Evolutionary conservation across 2,329 filamentous ascomycete genomes (phyloP), one percentile per base, ranked within the genome.

Genomic region (Calonectria hongkongensis): DNA sequence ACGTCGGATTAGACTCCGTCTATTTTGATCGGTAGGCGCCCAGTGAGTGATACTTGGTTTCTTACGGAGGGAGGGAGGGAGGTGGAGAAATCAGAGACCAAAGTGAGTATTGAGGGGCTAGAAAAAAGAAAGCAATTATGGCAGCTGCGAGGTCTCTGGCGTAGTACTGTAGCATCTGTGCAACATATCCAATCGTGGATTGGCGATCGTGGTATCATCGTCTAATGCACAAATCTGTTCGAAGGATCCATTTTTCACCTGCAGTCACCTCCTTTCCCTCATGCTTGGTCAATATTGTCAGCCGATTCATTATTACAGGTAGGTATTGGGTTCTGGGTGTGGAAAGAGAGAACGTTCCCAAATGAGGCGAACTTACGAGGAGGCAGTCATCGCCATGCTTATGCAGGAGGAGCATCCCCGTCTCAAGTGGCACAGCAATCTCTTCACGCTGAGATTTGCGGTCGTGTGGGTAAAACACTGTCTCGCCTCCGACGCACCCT

Each of bases 221-320:
- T 75, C 84, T 88, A 16, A 95, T 88, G 79, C 93, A 95, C 50
- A 98, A 84, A 86, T 98, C 96, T 74, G 94, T 97, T 76, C 95
- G 88, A 72, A 98, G 89, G 72, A 98, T 92, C 95, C 95, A 98
- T 84, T 98, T 98, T 85, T 98, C 95, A 12, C 95, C 95, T 50
- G 89, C 88, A 1, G 86, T 89, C 0, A 98, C 95, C 81, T 97
- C 92, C 70, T 91, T 89, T 0, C 95, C 95, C 84, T 98, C 95
- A 83, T 98, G 96, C 89, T 92, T 72, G 45, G 45, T 66, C 50
- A 51, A 54, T 62, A 60, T 16, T 91, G 45, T 71, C 21, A 66
- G 60, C 68, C 36, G 65, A 64, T 39, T 43, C 18, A 27, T 43
- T 64, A 36, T 28, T 43, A 79, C 92, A 88, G 18, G 43, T 66